Conservation (phyloP, 768 basidiomycete genomes). For the Hydnomerulius pinastri region DNA sequence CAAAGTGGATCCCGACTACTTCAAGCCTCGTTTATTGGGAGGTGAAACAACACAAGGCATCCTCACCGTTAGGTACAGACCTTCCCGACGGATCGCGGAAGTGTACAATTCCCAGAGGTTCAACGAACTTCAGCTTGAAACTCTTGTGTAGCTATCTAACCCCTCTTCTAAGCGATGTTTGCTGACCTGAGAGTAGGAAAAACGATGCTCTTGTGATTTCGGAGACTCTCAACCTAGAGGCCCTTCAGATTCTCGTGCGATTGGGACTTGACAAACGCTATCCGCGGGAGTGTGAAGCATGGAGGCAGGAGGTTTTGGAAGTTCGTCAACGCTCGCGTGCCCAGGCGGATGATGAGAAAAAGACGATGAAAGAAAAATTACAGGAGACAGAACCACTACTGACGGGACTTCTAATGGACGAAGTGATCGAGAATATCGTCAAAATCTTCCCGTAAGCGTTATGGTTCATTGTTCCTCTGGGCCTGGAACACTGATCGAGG, state of each 20-base stretch:
- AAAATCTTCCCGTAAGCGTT: slow-evolving; percentile 15
- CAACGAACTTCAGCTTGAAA: slow-evolving; percentile 10
- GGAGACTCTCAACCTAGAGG: slow-evolving; percentile 17
- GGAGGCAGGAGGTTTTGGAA: slow-evolving; percentile 10
- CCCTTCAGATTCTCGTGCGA: slow-evolving; percentile 20
- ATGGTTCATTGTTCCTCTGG: slow-evolving; percentile 3
- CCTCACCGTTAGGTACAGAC: slow-evolving; percentile 24
- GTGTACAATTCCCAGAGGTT: not conserved
- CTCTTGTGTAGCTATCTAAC: slow-evolving; percentile 12
- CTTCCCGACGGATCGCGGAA: slow-evolving; percentile 4
- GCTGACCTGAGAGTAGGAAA: slow-evolving; percentile 7
- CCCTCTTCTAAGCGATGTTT: not conserved
- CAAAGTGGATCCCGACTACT: slow-evolving; percentile 5
- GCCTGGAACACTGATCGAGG: not conserved
- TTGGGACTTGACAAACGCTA: slow-evolving; percentile 26
- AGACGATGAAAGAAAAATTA: slow-evolving; percentile 9
- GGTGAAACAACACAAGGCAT: slow-evolving; percentile 39
- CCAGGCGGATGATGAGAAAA: not conserved
- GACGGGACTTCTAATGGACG: not conserved
- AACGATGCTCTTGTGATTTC: slow-evolving; percentile 18
- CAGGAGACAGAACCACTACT: slow-evolving; percentile 5
- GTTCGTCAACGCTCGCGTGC: not conserved
- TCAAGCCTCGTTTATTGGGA: slow-evolving; percentile 27
- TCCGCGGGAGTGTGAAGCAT: slow-evolving; percentile 15
- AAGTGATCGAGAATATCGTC: slow-evolving; percentile 19